phyloP scores from a whole-genome alignment of 78 protist genomes.

The Planoprotostelium fungivorum region DNA sequence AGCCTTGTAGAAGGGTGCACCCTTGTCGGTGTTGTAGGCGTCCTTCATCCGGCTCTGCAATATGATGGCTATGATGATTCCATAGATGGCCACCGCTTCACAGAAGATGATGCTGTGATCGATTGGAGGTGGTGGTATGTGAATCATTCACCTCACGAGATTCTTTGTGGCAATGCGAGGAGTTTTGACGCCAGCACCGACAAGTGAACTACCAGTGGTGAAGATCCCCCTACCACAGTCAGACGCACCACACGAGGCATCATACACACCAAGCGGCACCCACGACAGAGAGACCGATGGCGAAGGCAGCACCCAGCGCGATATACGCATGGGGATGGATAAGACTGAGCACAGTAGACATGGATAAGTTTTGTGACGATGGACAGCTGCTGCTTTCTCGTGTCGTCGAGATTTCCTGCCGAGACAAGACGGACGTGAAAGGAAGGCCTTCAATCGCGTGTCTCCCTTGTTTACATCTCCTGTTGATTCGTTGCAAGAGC shows the following conservation, averaged over 20 bases:
- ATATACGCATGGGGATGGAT: conserved; percentile 80
- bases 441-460: too few relatives aligned
- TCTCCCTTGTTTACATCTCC: too few relatives aligned
- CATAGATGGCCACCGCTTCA: conserved; percentile 99
- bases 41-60: conserved; percentile 2
- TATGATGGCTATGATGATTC: conserved; percentile 97
- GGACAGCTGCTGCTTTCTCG: too few relatives aligned
- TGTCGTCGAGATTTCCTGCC: too few relatives aligned
- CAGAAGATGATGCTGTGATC: conserved; percentile 85
- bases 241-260: neutral
- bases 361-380: too few relatives aligned
- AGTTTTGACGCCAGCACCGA: conserved; percentile 93
- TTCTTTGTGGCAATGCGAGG: conserved; percentile 92
- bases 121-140: neutral
- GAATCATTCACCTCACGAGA: conserved; percentile 67
- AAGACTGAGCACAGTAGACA: too few relatives aligned
- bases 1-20: neutral
- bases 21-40: neutral
- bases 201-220: conserved; percentile 82
- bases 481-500: too few relatives aligned
- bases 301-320: conserved; percentile 79
- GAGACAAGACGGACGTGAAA: too few relatives aligned
- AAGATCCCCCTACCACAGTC: conserved; percentile 81
- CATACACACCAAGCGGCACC: conserved; percentile 96
- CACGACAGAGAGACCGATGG: conserved; percentile 91